Base-by-base conservation (phyloP, 352 stramenopile genomes). In the Phytophthora constricta region DNA sequence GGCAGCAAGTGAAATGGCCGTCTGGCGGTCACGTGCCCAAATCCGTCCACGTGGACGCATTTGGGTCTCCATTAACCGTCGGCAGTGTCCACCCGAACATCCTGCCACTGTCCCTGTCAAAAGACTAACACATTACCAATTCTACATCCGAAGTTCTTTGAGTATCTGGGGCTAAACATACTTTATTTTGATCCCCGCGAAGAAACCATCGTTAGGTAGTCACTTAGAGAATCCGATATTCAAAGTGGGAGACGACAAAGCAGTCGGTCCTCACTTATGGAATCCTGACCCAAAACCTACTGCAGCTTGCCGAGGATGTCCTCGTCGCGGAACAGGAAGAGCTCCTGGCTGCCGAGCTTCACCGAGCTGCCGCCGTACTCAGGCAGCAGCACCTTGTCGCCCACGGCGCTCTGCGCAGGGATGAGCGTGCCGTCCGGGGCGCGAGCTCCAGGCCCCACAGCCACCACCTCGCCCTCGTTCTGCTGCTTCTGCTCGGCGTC, bases 251-350 rank as follows among this genome's bases (percentile, higher is more conserved):
- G n/a, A n/a, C n/a, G n/a, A n/a, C n/a, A n/a, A n/a, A n/a, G n/a
- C n/a, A n/a, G n/a, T n/a, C n/a, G n/a, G n/a, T n/a, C n/a, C n/a
- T n/a, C n/a, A n/a, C n/a, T n/a, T n/a, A n/a, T n/a, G n/a, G n/a
- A n/a, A n/a, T n/a, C n/a, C n/a, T n/a, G n/a, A n/a, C n/a, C n/a
- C n/a, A n/a, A n/a, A 58, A 26, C 20, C 76, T 92, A 95, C 73
- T 94, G 79, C 79, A 98, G 96, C 84, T 98, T 98, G 76, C 96
- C 96, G 60, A 99, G 92, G 80, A 99, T 98, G 80, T 99, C 96
- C 28, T 98, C 93, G 77, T 99, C 94, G 68, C 96, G 85, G 80
- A 98, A 98, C 31, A 99, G 80, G 72, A 97, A 93, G 70, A 97
- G 87, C 80, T 98, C 95, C 49, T 98, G 81, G 26, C 90, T 87